Base-by-base conservation (phyloP, 768 basidiomycete genomes). In the Tricholoma sp. region DNA sequence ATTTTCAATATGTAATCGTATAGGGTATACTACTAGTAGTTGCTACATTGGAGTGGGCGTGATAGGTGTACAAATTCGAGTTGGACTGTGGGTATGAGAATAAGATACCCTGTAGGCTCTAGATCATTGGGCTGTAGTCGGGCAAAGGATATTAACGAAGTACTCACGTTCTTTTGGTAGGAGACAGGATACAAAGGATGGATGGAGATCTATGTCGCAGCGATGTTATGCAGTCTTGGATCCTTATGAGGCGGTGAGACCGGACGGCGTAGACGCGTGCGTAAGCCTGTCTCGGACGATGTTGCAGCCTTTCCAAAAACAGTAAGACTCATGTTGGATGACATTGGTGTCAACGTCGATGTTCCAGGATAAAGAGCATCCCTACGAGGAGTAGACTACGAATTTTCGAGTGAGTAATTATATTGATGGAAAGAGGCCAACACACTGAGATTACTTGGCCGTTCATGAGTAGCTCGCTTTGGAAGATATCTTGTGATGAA, bases 21-120 rank as follows among this genome's bases (percentile, higher is more conserved):
- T 14, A 37, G 5, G 35, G 35, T 37, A 37, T 37, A 16, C 35
- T 7, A 8, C 3, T 29, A 29, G 29, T 4, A 16, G 76, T 43
- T 27, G 24, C 24, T 27, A 27, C 24, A 5, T 27, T 27, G 24
- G 24, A 27, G 24, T 27, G 24, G 24, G 24, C 24, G 24, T 27
- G 24, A 43, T 43, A n/a, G 4, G 21, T 19, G 41, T n/a, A n/a
- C n/a, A n/a, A 11, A 11, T 11, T 8, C 19, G 31, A 32, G 10
- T 4, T 10, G 7, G 1, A 21, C 41, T 21, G 41, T 10, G 9
- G 41, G 41, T 32, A 32, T 32, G 31, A 19, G 41, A 4, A 43
- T 19, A 21, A 6, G 10, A 43, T 21, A 19, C 10, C 19, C 3
- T 4, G 10, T 21, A 43, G 41, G 35, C 11, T 37, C 4, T 16